Evolutionary conservation across 768 basidiomycete genomes (phyloP).

Genomic region (Aureoboletus auriporus): DNA sequence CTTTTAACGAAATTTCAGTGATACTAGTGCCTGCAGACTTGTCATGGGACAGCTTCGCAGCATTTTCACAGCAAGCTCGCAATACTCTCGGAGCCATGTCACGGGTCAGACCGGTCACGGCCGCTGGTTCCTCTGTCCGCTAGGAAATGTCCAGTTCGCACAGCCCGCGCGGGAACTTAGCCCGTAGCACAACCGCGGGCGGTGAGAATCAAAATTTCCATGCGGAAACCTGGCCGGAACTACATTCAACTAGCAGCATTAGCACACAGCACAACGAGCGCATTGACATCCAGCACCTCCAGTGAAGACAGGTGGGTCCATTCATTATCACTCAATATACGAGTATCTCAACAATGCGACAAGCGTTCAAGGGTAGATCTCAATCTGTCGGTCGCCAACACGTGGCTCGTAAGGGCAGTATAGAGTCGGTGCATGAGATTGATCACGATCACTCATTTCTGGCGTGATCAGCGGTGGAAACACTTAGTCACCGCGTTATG

Average conservation of each 20-base stretch:
- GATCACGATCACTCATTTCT: constrained; percentile 10
- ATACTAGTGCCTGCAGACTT: background rate
- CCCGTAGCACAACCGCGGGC: constrained; percentile 18
- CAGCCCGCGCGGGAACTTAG: constrained; percentile 21
- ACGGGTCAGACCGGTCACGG: background rate
- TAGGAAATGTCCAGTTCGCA: constrained; percentile 7
- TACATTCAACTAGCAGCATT: constrained; percentile 11
- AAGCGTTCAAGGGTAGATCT: constrained; percentile 13
- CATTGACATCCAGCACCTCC: no score
- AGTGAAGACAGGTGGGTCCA: background rate
- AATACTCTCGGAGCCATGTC: background rate
- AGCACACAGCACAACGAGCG: constrained; percentile 21
- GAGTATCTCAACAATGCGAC: constrained; percentile 13
- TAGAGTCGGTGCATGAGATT: constrained; percentile 10
- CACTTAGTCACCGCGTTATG: constrained; percentile 6
- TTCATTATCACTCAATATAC: background rate
- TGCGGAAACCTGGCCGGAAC: constrained; percentile 18
- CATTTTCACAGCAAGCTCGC: background rate
- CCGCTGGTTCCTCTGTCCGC: background rate
- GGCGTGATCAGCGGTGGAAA: constrained; percentile 21
- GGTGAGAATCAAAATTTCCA: constrained; percentile 18
- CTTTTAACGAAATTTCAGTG: background rate
- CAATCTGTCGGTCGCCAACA: constrained; percentile 2
- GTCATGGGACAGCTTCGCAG: background rate
- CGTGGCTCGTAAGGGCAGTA: constrained; percentile 14